Percentiles rank a stretch among this genome's conserved stretches.
Evolutionary conservation across 2,329 filamentous ascomycete species (phyloP).

Genomic region (Claviceps cyperi): DNA sequence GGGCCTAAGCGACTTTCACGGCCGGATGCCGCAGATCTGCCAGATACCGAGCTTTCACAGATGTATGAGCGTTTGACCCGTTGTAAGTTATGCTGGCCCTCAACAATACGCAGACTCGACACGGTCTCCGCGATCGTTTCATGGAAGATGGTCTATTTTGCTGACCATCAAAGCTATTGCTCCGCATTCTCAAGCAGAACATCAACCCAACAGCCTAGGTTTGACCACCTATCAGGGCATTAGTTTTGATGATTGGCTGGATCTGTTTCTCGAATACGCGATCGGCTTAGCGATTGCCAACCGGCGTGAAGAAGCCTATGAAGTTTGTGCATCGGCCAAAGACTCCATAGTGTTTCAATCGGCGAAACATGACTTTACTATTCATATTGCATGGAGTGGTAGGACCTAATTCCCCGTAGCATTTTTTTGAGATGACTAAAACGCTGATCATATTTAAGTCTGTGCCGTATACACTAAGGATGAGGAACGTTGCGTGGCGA

Average conservation of each 20-base stretch:
- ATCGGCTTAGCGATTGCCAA: constrained; percentile 57
- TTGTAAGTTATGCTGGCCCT: constrained; percentile 25
- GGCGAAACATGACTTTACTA: constrained; percentile 51
- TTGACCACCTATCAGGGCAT: constrained; percentile 52
- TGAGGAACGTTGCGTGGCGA: constrained; percentile 56
- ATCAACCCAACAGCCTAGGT: neutral
- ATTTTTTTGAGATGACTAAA: neutral
- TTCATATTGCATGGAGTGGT: constrained; percentile 66
- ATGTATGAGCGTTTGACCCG: constrained; percentile 42
- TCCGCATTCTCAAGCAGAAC: constrained; percentile 5
- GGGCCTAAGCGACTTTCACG: constrained; percentile 19
- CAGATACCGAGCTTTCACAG: constrained; percentile 32
- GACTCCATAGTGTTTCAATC: constrained; percentile 75
- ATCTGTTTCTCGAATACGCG: constrained; percentile 79
- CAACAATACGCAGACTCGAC: too few relatives aligned
- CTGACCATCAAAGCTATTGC: constrained; percentile 6
- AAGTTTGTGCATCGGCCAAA: constrained; percentile 61
- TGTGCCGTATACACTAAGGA: constrained; percentile 75
- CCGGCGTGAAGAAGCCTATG: constrained; percentile 59
- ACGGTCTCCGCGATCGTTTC: too few relatives aligned
- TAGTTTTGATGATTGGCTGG: constrained; percentile 71
- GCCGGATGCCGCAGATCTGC: constrained; percentile 10
- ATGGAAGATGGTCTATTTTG: neutral
- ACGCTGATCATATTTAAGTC: constrained; percentile 28
- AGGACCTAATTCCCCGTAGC: constrained; percentile 20